Base-by-base conservation (phyloP, 768 basidiomycete genomes). In the Mycena venus region DNA sequence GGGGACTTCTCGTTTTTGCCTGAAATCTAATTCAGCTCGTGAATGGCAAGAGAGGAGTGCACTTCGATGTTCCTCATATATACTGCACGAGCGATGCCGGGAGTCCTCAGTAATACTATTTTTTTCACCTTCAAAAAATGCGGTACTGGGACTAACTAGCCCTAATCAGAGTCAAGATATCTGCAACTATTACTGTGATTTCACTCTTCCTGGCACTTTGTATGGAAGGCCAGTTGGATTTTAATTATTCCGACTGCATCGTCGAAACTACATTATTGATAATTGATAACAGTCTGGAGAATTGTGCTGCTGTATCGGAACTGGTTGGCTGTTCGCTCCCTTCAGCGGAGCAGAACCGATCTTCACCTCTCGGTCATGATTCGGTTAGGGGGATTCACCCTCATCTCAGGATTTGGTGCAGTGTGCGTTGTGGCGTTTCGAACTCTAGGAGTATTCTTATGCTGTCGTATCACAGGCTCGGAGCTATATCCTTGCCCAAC, bases 181-280 rank as follows among this genome's bases (percentile, higher is more conserved):
- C 73, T 17, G 73, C 73, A 2, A 11, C 65, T 21, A 25, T 74
- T 0, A 74, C 66, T 0, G 15, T 70, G 11, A 60, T 74, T 5
- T 69, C 68, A 23, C 55, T 74, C 15, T 4, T 23, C 34, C 55
- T 68, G 62, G 70, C 68, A 42, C 60, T 74, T n/a, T 11, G 51
- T 29, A 63, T 64, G 49, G 73, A 74, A 74, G 58, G n/a, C n/a
- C n/a, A n/a, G 73, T 68, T 27, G 14, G 23, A 27, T 34, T 59
- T 2, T 23, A 25, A 55, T 14, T 7, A 23, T 21, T 49, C 25
- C 51, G n/a, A n/a, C n/a, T n/a, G n/a, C n/a, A n/a, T n/a, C n/a
- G n/a, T n/a, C n/a, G n/a, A n/a, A n/a, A n/a, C n/a, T n/a, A n/a
- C n/a, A n/a, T n/a, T n/a, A n/a, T n/a, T n/a, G n/a, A n/a, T n/a